These are phyloP conservation scores for Rutstroemia sydowiana DNA, from an alignment of 2,329 filamentous ascomycete species.

Conservation along the genomic window DNA sequence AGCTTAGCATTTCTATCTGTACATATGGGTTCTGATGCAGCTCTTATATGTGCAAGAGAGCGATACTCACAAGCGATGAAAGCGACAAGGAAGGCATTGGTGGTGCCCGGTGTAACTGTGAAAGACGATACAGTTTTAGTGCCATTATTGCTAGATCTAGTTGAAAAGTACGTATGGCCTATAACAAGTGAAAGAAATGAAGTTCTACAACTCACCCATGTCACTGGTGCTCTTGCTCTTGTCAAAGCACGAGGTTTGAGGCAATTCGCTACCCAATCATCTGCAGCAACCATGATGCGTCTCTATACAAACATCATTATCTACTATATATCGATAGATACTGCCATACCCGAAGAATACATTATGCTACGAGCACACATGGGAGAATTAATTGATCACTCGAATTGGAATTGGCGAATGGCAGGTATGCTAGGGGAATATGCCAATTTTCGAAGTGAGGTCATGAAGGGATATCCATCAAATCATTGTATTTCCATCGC, in stretches of 20 bases:
- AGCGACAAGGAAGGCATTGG: slow-evolving; percentile 6
- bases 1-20: slow-evolving; percentile 13
- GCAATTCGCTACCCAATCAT: background rate
- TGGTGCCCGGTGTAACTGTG: background rate
- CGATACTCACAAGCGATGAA: slow-evolving; percentile 6
- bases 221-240: slow-evolving; percentile 34
- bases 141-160: slow-evolving; percentile 12
- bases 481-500: background rate
- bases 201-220: slow-evolving; percentile 25
- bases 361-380: slow-evolving; percentile 2
- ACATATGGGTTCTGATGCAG: slow-evolving; percentile 1
- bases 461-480: background rate
- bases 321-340: slow-evolving; percentile 5
- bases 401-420: slow-evolving; percentile 7
- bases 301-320: slow-evolving; percentile 9
- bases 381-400: slow-evolving; percentile 1
- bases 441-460: slow-evolving; percentile 6
- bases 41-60: slow-evolving; percentile 1
- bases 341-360: slow-evolving; percentile 4
- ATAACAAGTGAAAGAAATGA: background rate
- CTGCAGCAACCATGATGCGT: background rate
- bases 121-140: slow-evolving; percentile 10
- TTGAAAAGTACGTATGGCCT: slow-evolving; percentile 12
- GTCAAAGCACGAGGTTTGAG: slow-evolving; percentile 13
- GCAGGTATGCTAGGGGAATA: slow-evolving; percentile 8